Conservation (phyloP, 768 basidiomycete genomes). For the Mycena belliarum region DNA sequence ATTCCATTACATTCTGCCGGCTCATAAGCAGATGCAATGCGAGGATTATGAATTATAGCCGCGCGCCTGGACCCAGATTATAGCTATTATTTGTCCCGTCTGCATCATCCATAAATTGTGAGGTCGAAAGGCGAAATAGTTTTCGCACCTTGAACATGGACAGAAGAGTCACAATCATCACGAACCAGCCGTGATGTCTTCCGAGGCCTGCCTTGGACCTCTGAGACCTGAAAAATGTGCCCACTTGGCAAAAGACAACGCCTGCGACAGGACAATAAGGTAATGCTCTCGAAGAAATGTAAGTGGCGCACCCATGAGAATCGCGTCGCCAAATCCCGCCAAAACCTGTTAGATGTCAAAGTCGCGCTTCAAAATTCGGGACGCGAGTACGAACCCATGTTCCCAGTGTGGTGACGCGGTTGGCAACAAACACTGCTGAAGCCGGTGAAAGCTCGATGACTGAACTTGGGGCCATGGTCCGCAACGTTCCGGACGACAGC, state of each 20-base stretch:
- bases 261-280: neutral
- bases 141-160: slow-evolving; percentile 10
- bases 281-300: neutral
- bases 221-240: slow-evolving; percentile 9
- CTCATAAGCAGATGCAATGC: neutral
- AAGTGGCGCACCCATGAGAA: slow-evolving; percentile 4
- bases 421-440: slow-evolving; percentile 13
- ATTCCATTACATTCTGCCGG: neutral
- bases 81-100: slow-evolving; percentile 14
- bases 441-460: slow-evolving; percentile 14
- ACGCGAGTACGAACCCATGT: slow-evolving; percentile 6
- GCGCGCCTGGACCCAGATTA: slow-evolving; percentile 14
- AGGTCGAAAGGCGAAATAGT: neutral
- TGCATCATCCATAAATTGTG: neutral
- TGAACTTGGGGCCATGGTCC: slow-evolving; percentile 5
- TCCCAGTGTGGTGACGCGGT: slow-evolving; percentile 14
- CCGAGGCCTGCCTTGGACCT: slow-evolving; percentile 16
- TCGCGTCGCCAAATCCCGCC: slow-evolving; percentile 9
- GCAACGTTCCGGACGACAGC: too few relatives aligned
- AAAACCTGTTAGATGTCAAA: slow-evolving; percentile 2
- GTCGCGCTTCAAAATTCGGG: neutral
- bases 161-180: slow-evolving; percentile 6
- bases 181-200: slow-evolving; percentile 18
- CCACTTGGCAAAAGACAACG: slow-evolving; percentile 17
- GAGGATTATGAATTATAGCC: neutral